A percentile compares a stretch with the other conserved stretches of the same genome.
Conservation (phyloP, 1,284 basidiomycete species). For the Leccinum discolor region DNA sequence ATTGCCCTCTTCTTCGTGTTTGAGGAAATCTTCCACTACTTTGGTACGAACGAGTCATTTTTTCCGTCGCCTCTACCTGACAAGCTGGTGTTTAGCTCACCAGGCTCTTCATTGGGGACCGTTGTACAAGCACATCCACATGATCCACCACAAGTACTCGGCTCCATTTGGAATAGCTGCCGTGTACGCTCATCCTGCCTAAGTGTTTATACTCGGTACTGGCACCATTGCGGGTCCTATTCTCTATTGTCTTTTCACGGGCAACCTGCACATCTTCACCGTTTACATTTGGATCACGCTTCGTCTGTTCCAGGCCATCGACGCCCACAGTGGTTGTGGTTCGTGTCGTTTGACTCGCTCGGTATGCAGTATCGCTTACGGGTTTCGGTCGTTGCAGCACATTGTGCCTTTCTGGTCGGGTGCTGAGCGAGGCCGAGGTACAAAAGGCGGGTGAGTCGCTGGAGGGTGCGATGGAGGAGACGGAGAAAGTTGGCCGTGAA, state of each 20-base stretch:
- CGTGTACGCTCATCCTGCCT: slow-evolving; percentile 95
- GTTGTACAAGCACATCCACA: slow-evolving; percentile 98
- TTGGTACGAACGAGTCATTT: slow-evolving; percentile 43
- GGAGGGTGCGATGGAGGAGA: slow-evolving; percentile 46
- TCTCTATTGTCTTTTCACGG: slow-evolving; percentile 76
- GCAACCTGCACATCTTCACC: slow-evolving; percentile 85
- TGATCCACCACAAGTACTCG: slow-evolving; percentile 96
- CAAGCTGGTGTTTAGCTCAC: slow-evolving; percentile 61
- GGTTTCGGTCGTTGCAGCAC: slow-evolving; percentile 77
- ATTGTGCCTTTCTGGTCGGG: slow-evolving; percentile 98
- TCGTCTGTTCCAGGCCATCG: slow-evolving; percentile 96
- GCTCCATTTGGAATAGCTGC: slow-evolving; percentile 98
- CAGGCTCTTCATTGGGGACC: slow-evolving; percentile 88
- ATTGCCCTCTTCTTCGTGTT: slow-evolving; percentile 93
- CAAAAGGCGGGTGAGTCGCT: slow-evolving; percentile 38
- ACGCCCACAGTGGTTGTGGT: slow-evolving; percentile 97
- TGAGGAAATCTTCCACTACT: slow-evolving; percentile 92
- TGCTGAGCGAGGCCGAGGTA: slow-evolving; percentile 69
- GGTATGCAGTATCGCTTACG: not conserved
- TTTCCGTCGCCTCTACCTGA: not conserved
- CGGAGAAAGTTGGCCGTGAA: slow-evolving; percentile 46
- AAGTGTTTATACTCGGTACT: slow-evolving; percentile 87
- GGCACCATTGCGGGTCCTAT: slow-evolving; percentile 91
- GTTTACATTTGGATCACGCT: slow-evolving; percentile 95
- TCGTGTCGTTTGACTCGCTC: slow-evolving; percentile 3